Conservation (phyloP, 192 early-diverging fungal species). For the Pilaira anomala region DNA sequence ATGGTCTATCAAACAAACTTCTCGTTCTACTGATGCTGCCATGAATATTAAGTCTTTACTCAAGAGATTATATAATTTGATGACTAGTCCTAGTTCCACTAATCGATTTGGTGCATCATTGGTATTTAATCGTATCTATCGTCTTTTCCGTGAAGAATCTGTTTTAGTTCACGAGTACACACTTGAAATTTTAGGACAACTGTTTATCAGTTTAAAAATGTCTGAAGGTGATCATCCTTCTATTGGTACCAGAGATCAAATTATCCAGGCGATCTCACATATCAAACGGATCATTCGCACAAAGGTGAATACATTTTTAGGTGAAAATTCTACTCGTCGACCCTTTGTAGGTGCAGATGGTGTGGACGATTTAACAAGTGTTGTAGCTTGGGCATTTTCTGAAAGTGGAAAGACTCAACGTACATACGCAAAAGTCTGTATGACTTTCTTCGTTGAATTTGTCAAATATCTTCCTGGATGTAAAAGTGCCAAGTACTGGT, state of each 20-base stretch:
- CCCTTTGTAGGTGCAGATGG: constrained; percentile 43
- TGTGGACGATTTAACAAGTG: constrained; percentile 38
- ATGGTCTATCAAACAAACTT: constrained; percentile 71
- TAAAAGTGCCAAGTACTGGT: constrained; percentile 5
- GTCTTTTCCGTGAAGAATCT: constrained; percentile 62
- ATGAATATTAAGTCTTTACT: constrained; percentile 72
- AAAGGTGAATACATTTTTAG: constrained; percentile 51
- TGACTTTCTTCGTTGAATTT: constrained; percentile 59
- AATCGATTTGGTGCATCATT: constrained; percentile 70
- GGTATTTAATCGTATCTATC: constrained; percentile 70
- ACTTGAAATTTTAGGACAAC: constrained; percentile 65
- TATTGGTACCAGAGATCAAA: constrained; percentile 54
- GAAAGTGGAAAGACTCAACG: constrained; percentile 50
- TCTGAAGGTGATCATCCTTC: constrained; percentile 59
- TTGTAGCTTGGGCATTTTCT: constrained; percentile 58
- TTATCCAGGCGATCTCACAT: constrained; percentile 52
- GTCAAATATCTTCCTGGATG: constrained; percentile 34
- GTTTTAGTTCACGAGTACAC: constrained; percentile 63
- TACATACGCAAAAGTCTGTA: constrained; percentile 62
- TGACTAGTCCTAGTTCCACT: constrained; percentile 53
- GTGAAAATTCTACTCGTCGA: constrained; percentile 37
- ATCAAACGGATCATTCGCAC: constrained; percentile 57
- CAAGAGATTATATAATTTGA: constrained; percentile 63
- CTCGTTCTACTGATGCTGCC: constrained; percentile 38
- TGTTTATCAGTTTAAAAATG: constrained; percentile 59